A percentile compares a stretch with the other conserved stretches of the same genome.
These are phyloP conservation scores for Eucalyptus polybractea DNA, from an alignment of 345 rosid species.

Conservation along the genomic window DNA sequence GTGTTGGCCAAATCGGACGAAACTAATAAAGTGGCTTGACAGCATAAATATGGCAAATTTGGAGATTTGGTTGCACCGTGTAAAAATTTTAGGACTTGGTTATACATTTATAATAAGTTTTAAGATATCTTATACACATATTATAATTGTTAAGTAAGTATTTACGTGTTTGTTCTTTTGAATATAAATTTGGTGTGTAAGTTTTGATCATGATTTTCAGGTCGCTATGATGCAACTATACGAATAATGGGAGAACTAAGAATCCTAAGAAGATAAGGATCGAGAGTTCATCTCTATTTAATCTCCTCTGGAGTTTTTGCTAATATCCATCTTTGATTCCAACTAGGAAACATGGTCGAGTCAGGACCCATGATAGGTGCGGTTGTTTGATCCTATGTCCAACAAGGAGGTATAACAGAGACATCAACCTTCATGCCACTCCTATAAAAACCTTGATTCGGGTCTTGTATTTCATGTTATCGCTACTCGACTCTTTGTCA, in stretches of 20 bases:
- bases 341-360: background rate
- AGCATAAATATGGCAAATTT: background rate
- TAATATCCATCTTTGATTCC: background rate
- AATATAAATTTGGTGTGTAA: background rate
- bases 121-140: no score
- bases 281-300: background rate
- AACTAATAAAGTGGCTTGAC: background rate
- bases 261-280: background rate
- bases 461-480: rapidly evolving
- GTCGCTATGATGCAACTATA: background rate
- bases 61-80: rapidly evolving
- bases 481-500: background rate
- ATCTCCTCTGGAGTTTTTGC: background rate
- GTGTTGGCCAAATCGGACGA: background rate
- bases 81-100: background rate
- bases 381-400: background rate
- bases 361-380: rapidly evolving
- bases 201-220: background rate
- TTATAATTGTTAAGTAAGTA: no score
- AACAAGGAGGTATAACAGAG: background rate
- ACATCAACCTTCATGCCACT: background rate
- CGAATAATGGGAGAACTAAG: background rate
- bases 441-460: background rate
- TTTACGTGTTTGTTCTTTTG: background rate
- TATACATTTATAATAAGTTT: background rate